Base-by-base conservation (phyloP, 306 rosid species). In the Elaeagnus macrophylla region DNA sequence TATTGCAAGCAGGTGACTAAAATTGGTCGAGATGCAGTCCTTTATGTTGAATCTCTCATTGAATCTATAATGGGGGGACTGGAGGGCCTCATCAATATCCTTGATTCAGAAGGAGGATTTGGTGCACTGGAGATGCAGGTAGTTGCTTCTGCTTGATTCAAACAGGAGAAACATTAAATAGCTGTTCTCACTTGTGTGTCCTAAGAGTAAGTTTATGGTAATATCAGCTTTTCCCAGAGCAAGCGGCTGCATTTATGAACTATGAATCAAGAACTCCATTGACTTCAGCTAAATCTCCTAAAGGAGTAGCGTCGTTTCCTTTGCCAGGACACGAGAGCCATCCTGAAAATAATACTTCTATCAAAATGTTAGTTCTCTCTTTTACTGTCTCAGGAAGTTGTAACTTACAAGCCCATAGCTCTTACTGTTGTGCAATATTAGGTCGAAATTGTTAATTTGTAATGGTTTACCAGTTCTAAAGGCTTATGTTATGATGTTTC, bases 61-160 rank as follows among this genome's bases (percentile, higher is more conserved):
- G 97, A 91, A 74, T 91, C 97, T 59, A 87, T 91, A 73, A 82
- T 84, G 97, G 97, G 97, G 67, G 97, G 97, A 41, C 74, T 91
- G 78, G 97, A 91, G 78, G 97, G 97, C 59, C 73, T 91, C 65
- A 86, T 91, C 56, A 91, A 91, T 71, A 87, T 91, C 71, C 95
- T 91, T 55, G 96, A 91, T 67, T 91, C 97, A 17, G 97, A 91
- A 80, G 97, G 97, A 72, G 97, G 97, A 80, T 84, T 84, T 72
- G 97, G 97, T 37, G 97, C 97, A 56, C 76, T 91, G 37, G 97
- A 87, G 78, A 87, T 61, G 55, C 97, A 91, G 94, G 97, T 91
- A 68, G 60, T 60, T 53, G 70, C 53, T 60, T 42, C 48, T 49
- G 51, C 53, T 57, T 50, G 15, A 39, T 70, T 48, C 45, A 35